phyloP scores from a whole-genome alignment of 2,329 filamentous ascomycete species.

The Xylaria sp. region DNA sequence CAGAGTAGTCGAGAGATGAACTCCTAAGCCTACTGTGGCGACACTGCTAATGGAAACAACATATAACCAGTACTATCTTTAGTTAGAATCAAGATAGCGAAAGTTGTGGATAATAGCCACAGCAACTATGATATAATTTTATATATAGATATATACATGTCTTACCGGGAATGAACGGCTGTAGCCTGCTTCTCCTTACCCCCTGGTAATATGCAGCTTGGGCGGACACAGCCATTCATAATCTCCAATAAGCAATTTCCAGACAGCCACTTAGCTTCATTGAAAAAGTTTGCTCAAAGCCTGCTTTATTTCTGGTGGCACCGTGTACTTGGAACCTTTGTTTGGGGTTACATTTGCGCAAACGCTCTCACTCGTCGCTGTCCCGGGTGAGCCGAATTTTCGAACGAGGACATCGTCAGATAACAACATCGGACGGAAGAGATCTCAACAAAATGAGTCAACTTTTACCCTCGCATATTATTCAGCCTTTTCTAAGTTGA shows the following conservation, averaged over 20 bases:
- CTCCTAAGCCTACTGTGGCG: too few species aligned
- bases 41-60: neutral
- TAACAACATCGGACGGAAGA: neutral
- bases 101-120: too few species aligned
- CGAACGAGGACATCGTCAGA: neutral
- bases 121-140: neutral
- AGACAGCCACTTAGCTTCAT: neutral
- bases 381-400: neutral
- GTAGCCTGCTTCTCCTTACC: neutral
- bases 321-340: too few species aligned
- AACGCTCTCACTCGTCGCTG: neutral
- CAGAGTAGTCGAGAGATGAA: neutral
- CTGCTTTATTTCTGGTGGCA: neutral
- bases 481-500: too few species aligned
- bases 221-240: neutral
- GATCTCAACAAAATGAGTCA: too few species aligned
- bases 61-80: neutral
- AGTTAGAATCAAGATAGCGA: too few species aligned
- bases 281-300: neutral
- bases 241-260: neutral
- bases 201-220: neutral
- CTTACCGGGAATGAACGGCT: neutral
- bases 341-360: neutral
- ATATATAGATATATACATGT: too few species aligned
- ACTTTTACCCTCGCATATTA: too few species aligned